Conservation (phyloP, 2,329 filamentous ascomycete species). For the Celoporthe dispersa region DNA sequence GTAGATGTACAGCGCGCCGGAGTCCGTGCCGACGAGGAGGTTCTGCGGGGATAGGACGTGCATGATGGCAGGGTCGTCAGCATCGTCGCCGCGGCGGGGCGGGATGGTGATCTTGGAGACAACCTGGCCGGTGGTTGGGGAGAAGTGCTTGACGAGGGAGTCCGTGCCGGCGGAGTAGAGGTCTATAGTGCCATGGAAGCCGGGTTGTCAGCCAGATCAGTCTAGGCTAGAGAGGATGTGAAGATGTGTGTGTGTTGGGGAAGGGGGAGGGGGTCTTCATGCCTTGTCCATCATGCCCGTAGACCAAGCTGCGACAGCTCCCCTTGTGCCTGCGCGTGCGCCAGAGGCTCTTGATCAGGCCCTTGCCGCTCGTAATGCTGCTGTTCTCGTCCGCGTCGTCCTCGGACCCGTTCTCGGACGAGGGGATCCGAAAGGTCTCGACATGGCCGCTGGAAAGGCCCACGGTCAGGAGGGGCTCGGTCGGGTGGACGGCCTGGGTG, state of each 20-base stretch:
- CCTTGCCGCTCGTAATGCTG: slow-evolving; percentile 66
- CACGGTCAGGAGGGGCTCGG: slow-evolving; percentile 81
- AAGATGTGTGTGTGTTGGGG: neutral
- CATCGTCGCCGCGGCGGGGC: slow-evolving; percentile 46
- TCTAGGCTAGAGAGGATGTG: neutral
- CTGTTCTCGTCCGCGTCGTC: slow-evolving; percentile 55
- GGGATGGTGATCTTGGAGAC: slow-evolving; percentile 83
- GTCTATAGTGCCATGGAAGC: neutral
- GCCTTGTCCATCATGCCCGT: slow-evolving; percentile 76
- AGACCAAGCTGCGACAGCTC: slow-evolving; percentile 83
- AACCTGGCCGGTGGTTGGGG: slow-evolving; percentile 65
- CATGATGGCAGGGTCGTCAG: slow-evolving; percentile 79
- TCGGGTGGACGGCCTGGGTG: slow-evolving; percentile 83
- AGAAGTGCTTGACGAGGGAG: slow-evolving; percentile 59
- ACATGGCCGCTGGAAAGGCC: slow-evolving; percentile 87
- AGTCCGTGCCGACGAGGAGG: slow-evolving; percentile 88
- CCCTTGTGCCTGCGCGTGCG: slow-evolving; percentile 89
- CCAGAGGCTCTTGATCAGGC: slow-evolving; percentile 83
- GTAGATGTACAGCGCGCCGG: slow-evolving; percentile 83
- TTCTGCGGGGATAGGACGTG: slow-evolving; percentile 86
- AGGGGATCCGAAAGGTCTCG: slow-evolving; percentile 76
- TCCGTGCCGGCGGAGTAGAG: slow-evolving; percentile 67
- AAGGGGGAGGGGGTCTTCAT: no score
- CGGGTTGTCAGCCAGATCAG: neutral
- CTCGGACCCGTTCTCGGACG: slow-evolving; percentile 52